Evolutionary conservation across 208 protist genomes (phyloP).

Genomic region (Naegleria lovaniensis): DNA sequence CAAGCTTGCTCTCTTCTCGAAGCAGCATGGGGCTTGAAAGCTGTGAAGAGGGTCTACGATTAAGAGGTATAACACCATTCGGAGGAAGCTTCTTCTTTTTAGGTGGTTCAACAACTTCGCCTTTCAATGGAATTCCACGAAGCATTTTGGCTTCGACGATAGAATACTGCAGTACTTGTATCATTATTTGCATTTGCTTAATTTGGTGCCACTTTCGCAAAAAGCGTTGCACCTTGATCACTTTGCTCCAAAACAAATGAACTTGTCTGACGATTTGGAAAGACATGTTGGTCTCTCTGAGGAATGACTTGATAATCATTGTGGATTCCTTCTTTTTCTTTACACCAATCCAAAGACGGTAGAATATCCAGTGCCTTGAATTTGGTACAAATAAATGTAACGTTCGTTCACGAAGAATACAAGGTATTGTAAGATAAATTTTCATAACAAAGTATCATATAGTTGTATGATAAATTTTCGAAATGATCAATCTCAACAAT

Average conservation of each 20-base stretch:
- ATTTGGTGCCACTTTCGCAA: background rate
- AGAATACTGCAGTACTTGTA: background rate
- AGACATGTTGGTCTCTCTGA: conserved; percentile 3
- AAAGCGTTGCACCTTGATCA: background rate
- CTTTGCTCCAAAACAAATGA: conserved; percentile 13
- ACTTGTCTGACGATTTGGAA: conserved; percentile 17
- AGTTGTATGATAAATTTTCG: too few relatives aligned
- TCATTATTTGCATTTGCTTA: background rate
- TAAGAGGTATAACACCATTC: background rate
- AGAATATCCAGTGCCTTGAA: background rate
- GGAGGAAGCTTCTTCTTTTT: conserved; percentile 7
- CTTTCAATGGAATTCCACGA: background rate
- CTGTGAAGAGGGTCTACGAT: background rate
- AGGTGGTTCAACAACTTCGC: background rate
- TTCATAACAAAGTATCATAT: too few relatives aligned
- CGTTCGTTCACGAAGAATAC: too few relatives aligned
- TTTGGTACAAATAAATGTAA: too few relatives aligned
- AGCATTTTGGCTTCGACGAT: conserved; percentile 15
- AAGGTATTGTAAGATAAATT: too few relatives aligned
- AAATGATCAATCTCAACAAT: too few relatives aligned
- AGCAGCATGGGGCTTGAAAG: background rate
- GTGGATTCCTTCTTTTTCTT: conserved; percentile 14
- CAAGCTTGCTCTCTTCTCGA: background rate
- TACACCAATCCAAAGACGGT: background rate
- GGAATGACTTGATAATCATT: background rate